Conservation (phyloP, 805 yeast genomes). For the Ogataea naganishii region DNA sequence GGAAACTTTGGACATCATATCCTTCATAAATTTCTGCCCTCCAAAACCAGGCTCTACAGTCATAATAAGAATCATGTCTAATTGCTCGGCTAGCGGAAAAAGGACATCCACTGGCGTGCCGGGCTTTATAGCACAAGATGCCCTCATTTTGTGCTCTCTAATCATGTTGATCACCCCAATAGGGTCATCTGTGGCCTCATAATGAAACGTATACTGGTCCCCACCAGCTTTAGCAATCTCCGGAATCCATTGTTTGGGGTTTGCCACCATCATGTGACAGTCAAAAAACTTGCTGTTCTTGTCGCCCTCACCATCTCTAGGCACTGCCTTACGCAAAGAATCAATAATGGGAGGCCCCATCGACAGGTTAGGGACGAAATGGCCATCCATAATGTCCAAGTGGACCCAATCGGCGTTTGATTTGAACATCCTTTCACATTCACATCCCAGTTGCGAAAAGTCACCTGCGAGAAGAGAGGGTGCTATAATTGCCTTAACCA, state of each 20-base stretch:
- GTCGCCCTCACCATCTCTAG: conserved; percentile 44
- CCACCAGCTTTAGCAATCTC: conserved; percentile 93
- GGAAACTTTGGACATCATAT: conserved; percentile 94
- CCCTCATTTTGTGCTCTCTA: conserved; percentile 76
- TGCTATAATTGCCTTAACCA: conserved; percentile 82
- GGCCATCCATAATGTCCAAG: conserved; percentile 98
- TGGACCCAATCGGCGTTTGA: conserved; percentile 95
- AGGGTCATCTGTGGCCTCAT: conserved; percentile 83
- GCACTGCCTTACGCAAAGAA: conserved; percentile 68
- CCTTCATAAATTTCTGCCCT: conserved; percentile 92
- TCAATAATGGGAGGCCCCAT: conserved; percentile 87
- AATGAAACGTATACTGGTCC: conserved; percentile 92
- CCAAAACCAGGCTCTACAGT: conserved; percentile 99
- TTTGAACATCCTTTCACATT: conserved; percentile 72
- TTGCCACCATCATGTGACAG: conserved; percentile 97
- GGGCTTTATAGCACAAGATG: conserved; percentile 92
- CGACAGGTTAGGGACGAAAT: conserved; percentile 94
- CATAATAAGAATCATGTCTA: conserved; percentile 96
- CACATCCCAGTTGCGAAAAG: conserved; percentile 82
- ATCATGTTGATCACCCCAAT: conserved; percentile 64
- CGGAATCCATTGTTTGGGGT: conserved; percentile 90
- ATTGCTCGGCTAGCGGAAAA: conserved; percentile 59
- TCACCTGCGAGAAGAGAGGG: conserved; percentile 93
- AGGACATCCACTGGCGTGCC: conserved; percentile 82
- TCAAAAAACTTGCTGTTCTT: conserved; percentile 58